phyloP scores from a whole-genome alignment of 129 eudicot species.

The Silybum marianum region DNA sequence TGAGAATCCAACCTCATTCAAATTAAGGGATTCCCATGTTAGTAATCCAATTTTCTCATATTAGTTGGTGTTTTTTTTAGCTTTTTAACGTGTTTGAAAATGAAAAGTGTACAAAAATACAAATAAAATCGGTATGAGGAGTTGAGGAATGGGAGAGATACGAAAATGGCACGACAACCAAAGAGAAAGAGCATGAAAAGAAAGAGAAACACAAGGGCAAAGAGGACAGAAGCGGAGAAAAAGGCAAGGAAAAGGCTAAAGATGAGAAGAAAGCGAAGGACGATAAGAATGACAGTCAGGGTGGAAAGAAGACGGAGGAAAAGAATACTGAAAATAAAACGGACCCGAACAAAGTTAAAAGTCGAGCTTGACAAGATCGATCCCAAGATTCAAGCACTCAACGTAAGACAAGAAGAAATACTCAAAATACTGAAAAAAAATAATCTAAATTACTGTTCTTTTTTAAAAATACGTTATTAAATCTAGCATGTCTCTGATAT shows the following conservation, averaged over 20 bases:
- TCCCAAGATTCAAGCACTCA: slow-evolving; percentile 34
- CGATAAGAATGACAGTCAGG: slow-evolving; percentile 20
- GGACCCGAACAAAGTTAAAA: slow-evolving; percentile 45
- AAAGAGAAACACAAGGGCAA: slow-evolving; percentile 32
- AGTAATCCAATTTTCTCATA: background rate
- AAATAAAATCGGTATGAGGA: background rate
- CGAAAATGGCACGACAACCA: slow-evolving; percentile 40
- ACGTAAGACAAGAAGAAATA: slow-evolving; percentile 37
- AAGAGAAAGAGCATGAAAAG: slow-evolving; percentile 28
- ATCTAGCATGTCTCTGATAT: background rate
- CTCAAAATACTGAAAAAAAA: slow-evolving; percentile 10
- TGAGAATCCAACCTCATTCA: background rate
- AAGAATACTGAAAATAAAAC: slow-evolving; percentile 53
- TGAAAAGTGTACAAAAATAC: background rate
- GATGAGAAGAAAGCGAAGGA: slow-evolving; percentile 41
- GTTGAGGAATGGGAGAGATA: slow-evolving; percentile 44
- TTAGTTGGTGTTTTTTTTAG: background rate
- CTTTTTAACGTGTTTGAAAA: background rate
- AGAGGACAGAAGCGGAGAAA: slow-evolving; percentile 26
- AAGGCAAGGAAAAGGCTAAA: slow-evolving; percentile 33
- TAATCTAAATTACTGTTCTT: background rate
- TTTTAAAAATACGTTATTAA: background rate
- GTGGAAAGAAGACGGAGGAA: slow-evolving; percentile 45
- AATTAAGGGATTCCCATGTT: slow-evolving; percentile 2
- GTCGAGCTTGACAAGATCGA: slow-evolving; percentile 38